Evolutionary conservation across 116 monocot genomes (phyloP).

Genomic region (Phalaenopsis hybrid): DNA sequence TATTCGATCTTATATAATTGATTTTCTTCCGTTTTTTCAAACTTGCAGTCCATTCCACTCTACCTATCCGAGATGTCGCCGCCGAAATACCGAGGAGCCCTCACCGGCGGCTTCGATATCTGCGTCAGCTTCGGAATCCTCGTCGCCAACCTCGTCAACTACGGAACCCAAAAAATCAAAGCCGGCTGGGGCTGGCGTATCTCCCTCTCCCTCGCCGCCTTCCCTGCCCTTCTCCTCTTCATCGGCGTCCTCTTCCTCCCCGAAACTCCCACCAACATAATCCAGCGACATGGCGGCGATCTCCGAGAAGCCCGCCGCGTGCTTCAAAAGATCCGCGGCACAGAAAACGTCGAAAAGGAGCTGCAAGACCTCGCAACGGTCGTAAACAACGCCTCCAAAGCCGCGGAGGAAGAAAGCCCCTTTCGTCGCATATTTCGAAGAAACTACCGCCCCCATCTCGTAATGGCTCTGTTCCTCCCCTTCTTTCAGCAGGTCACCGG

Average conservation of each 20-base stretch:
- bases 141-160: conserved; percentile 23
- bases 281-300: conserved; percentile 6
- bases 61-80: conserved; percentile 30
- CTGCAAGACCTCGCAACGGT: conserved; percentile 7
- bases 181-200: too few species aligned
- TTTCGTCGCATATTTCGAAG: conserved; percentile 11
- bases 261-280: conserved; percentile 19
- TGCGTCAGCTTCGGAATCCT: conserved; percentile 17
- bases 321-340: conserved; percentile 29
- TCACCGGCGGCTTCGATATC: conserved; percentile 8
- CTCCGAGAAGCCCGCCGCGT: background rate
- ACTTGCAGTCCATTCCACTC: conserved; percentile 20
- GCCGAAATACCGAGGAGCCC: conserved; percentile 7
- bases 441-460: conserved; percentile 28
- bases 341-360: conserved; percentile 6
- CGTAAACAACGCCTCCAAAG: conserved; percentile 15
- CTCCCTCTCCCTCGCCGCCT: too few species aligned
- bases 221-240: too few species aligned
- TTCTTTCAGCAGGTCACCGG: conserved; percentile 36
- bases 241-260: too few species aligned
- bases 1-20: too few species aligned
- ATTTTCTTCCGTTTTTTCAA: too few species aligned
- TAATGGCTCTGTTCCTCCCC: conserved; percentile 21
- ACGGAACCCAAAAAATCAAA: background rate
- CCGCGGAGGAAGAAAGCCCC: conserved; percentile 2